Evolutionary conservation across 139 green algal species (phyloP).

Genomic region (Closterium sp.): DNA sequence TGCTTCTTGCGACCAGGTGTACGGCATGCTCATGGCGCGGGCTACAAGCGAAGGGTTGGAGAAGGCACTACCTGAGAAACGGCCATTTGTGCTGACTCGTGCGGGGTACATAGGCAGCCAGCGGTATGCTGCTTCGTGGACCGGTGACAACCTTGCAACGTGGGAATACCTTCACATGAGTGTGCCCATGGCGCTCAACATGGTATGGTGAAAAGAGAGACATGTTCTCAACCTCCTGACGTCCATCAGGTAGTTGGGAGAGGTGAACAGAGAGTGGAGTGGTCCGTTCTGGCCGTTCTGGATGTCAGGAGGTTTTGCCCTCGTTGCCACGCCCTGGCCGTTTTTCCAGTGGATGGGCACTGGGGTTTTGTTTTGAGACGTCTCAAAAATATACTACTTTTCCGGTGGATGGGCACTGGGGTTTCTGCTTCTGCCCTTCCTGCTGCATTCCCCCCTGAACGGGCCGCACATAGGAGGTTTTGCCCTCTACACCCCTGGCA

Average conservation of each 20-base stretch:
- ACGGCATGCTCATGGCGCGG: constrained; percentile 49
- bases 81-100: constrained; percentile 47
- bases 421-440: too few relatives aligned
- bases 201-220: constrained; percentile 28
- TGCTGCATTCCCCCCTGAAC: too few relatives aligned
- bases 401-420: too few relatives aligned
- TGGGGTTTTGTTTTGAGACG: constrained; percentile 23
- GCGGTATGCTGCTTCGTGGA: constrained; percentile 48
- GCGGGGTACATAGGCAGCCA: constrained; percentile 41
- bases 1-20: constrained; percentile 14
- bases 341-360: constrained; percentile 42
- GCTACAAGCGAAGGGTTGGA: constrained; percentile 26
- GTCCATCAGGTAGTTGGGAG: too few relatives aligned
- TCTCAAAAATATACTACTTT: too few relatives aligned
- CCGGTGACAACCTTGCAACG: constrained; percentile 42
- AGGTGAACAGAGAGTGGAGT: too few relatives aligned
- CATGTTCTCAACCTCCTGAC: too few relatives aligned
- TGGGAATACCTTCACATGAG: constrained; percentile 41
- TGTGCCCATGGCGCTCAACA: constrained; percentile 48
- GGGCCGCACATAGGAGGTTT: too few relatives aligned
- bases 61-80: constrained; percentile 7
- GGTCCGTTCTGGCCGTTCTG: too few relatives aligned
- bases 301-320: constrained; percentile 37
- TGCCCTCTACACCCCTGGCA: not conserved
- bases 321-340: constrained; percentile 4